Evolutionary conservation across 1,284 basidiomycete species (phyloP), one percentile per base, ranked within the genome.

Genomic region (Spongispora temasekensis): DNA sequence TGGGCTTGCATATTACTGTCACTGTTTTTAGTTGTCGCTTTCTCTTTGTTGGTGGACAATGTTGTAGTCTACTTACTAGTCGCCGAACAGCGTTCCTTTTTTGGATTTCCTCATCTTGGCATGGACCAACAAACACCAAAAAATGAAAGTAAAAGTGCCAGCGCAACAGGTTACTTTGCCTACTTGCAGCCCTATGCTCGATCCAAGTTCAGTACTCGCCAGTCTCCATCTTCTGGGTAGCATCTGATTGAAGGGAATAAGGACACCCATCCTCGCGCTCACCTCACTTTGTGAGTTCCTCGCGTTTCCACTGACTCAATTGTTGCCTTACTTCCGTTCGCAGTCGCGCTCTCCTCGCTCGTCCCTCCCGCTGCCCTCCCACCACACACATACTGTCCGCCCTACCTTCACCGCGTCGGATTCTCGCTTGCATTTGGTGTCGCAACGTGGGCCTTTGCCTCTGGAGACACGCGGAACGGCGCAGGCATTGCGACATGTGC

Each of bases 381-480:
- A 23, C 55, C 67, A 55, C 56, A 57, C 10, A 54, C 58, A 0
- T 75, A 75, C 57, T 70, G 75, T n/a, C 81, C 79, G 0, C 79
- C 78, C 2, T 76, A 80, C 61, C 70, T 80, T 28, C 71, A 77
- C 10, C 75, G 81, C 3, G 65, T 78, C 6, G 80, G 79, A 1
- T 82, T 83, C 62, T 75, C 79, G 19, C 67, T 77, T 8, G 75
- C 79, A n/a, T 81, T 83, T 56, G 75, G 74, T 1, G 79, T 81
- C 1, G 76, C 79, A 2, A 81, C 79, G 1, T 82, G 81, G 64
- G 76, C 80, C 2, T 65, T 81, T 34, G 62, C 70, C 2, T 52
- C 73, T 4, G 81, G 81, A 2, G 80, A 83, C 54, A 64, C 63
- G 21, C 68, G 75, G 17, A 83, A 83, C 53, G 81, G 81, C 1